Conservation (phyloP, 352 stramenopile genomes). For the Halophytophthora batemanensis region DNA sequence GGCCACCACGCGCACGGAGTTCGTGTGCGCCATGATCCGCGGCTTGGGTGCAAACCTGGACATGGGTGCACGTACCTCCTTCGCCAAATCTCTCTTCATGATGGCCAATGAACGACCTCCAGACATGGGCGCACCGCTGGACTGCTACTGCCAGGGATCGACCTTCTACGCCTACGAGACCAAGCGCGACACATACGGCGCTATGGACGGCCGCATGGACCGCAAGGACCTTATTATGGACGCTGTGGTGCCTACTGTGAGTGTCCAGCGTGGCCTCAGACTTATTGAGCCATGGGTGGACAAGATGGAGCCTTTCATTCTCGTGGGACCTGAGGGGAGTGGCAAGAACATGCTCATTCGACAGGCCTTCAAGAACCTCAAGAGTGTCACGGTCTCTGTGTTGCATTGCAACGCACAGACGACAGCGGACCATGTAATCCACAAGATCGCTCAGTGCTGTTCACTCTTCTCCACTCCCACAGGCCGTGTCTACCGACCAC, state of each 20-base stretch:
- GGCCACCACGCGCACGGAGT: slow-evolving; percentile 75
- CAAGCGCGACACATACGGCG: slow-evolving; percentile 73
- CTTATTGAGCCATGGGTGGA: slow-evolving; percentile 91
- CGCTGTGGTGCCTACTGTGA: slow-evolving; percentile 65
- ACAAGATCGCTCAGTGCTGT: slow-evolving; percentile 93
- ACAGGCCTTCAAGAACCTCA: slow-evolving; percentile 83
- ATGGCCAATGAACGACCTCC: slow-evolving; percentile 90
- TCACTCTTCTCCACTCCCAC: slow-evolving; percentile 90
- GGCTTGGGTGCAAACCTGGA: slow-evolving; percentile 92
- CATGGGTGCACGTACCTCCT: slow-evolving; percentile 62
- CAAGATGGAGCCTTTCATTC: slow-evolving; percentile 92
- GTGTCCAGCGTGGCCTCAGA: slow-evolving; percentile 85
- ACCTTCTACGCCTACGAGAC: slow-evolving; percentile 75
- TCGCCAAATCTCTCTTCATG: slow-evolving; percentile 91
- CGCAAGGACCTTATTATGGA: slow-evolving; percentile 49
- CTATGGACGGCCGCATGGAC: slow-evolving; percentile 66
- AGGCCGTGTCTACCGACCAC: slow-evolving; percentile 91
- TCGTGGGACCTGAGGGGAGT: slow-evolving; percentile 92
- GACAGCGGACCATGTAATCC: slow-evolving; percentile 92
- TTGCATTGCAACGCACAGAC: slow-evolving; percentile 95
- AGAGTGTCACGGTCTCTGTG: slow-evolving; percentile 75
- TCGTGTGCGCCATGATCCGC: slow-evolving; percentile 90
- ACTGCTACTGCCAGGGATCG: slow-evolving; percentile 84
- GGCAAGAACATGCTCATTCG: slow-evolving; percentile 95
- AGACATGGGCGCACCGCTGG: slow-evolving; percentile 80